A percentile compares a stretch with the other conserved stretches of the same genome.
Conservation (phyloP, 257 asterid species). For the Verbascum thapsus region DNA sequence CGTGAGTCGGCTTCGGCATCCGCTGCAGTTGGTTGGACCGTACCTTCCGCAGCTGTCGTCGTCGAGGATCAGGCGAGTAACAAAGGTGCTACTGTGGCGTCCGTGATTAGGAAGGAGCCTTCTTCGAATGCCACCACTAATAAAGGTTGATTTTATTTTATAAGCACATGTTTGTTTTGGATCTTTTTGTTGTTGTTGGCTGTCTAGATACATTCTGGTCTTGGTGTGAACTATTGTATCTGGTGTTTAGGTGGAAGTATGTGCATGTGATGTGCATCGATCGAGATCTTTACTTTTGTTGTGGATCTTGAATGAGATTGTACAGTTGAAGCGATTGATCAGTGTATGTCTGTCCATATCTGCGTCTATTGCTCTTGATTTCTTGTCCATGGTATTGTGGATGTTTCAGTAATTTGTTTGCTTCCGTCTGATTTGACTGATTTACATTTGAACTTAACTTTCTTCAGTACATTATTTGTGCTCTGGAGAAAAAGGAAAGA, state of each 20-base stretch:
- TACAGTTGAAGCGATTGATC: constrained; percentile 14
- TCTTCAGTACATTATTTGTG: background rate
- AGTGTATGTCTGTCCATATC: background rate
- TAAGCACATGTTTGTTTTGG: background rate
- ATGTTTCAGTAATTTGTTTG: constrained; percentile 14
- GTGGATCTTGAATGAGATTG: constrained; percentile 9
- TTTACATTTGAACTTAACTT: too few relatives aligned
- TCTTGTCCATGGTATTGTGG: too few relatives aligned
- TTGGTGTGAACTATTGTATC: background rate
- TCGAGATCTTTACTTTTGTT: constrained; percentile 20
- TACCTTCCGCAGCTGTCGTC: constrained; percentile 27
- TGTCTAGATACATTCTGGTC: background rate
- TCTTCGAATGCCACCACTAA: constrained; percentile 42
- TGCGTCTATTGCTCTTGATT: background rate
- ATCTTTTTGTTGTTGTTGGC: background rate
- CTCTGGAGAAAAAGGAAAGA: background rate
- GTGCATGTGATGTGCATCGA: constrained; percentile 40
- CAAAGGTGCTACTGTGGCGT: constrained; percentile 34
- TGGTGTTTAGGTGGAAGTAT: constrained; percentile 19
- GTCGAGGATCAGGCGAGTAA: constrained; percentile 38
- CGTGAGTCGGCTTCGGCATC: constrained; percentile 49
- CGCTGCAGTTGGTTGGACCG: constrained; percentile 45
- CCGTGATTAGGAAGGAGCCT: constrained; percentile 46
- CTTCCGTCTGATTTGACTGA: background rate
- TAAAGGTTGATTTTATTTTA: constrained; percentile 45